Conservation (phyloP, 116 monocot species). For the Thalassia testudinum region DNA sequence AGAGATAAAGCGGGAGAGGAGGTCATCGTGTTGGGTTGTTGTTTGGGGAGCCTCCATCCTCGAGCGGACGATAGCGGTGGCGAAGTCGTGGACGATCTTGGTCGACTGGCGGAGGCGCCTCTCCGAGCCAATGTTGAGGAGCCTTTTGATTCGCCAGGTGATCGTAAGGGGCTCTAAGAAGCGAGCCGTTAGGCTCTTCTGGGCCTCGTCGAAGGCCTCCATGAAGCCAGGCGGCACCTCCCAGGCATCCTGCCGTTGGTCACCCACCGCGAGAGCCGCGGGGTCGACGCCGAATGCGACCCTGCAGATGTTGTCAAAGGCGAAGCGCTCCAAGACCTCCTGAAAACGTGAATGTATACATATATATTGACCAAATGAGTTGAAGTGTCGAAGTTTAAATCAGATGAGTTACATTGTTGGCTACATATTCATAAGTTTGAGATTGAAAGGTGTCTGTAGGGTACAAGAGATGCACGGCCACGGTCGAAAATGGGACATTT, state of each 20-base stretch:
- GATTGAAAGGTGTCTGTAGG: too few relatives aligned
- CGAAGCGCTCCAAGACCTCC: constrained; percentile 4
- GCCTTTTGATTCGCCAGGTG: constrained; percentile 12
- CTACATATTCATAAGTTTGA: too few relatives aligned
- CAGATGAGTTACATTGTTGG: too few relatives aligned
- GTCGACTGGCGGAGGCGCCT: constrained; percentile 11
- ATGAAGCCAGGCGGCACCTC: constrained; percentile 2
- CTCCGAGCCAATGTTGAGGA: constrained; percentile 25
- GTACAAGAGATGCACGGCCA: too few relatives aligned
- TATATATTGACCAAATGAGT: too few relatives aligned
- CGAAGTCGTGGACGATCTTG: constrained; percentile 14
- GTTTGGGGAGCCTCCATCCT: constrained; percentile 3
- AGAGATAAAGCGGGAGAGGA: constrained; percentile 6
- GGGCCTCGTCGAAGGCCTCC: constrained; percentile 10
- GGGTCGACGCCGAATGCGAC: constrained; percentile 8
- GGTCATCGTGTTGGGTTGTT: constrained; percentile 7
- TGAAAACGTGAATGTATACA: too few relatives aligned
- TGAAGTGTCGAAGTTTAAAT: too few relatives aligned
- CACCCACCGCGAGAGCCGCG: constrained; percentile 5
- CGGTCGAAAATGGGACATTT: too few relatives aligned
- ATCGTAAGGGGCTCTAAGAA: background rate
- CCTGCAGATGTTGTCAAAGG: constrained; percentile 14
- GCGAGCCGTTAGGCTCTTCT: constrained; percentile 7
- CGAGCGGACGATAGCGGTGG: constrained; percentile 11
- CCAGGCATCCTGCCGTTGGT: background rate